These are phyloP conservation scores for Picochlorum sp. DNA, from an alignment of 139 green algal species.

Conservation along the genomic window DNA sequence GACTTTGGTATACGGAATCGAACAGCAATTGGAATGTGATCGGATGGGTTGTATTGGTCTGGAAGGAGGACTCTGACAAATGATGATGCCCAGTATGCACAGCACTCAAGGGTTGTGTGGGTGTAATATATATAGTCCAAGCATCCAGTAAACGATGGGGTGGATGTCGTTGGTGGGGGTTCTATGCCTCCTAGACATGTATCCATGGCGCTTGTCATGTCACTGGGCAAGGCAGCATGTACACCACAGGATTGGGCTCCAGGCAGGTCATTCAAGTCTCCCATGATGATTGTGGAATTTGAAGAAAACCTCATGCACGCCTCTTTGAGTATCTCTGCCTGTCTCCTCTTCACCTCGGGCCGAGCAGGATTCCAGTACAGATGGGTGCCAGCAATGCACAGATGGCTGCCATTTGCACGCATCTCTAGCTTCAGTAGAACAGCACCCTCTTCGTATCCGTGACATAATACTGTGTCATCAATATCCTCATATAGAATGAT, in stretches of 20 bases:
- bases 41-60: no score
- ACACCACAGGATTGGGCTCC: background rate
- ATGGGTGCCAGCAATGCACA: slow-evolving; percentile 43
- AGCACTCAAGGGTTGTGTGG: slow-evolving; percentile 20
- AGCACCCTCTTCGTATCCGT: slow-evolving; percentile 15
- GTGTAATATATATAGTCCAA: slow-evolving; percentile 54
- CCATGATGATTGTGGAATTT: background rate
- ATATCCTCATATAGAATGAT: no score
- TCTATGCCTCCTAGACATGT: slow-evolving; percentile 23
- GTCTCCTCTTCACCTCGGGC: slow-evolving; percentile 40
- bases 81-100: background rate
- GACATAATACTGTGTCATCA: no score
- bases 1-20: no score
- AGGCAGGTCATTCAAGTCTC: slow-evolving; percentile 32
- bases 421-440: slow-evolving; percentile 33
- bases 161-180: slow-evolving; percentile 44
- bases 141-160: slow-evolving; percentile 32
- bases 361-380: slow-evolving; percentile 44
- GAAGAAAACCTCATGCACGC: slow-evolving; percentile 12
- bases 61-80: no score
- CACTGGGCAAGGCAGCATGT: background rate
- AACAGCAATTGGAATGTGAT: no score
- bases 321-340: slow-evolving; percentile 19
- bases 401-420: background rate
- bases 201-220: slow-evolving; percentile 1